Percentiles rank a stretch among this genome's conserved stretches.
phyloP scores from a whole-genome alignment of 768 basidiomycete genomes.

The Amanita thiersii region DNA sequence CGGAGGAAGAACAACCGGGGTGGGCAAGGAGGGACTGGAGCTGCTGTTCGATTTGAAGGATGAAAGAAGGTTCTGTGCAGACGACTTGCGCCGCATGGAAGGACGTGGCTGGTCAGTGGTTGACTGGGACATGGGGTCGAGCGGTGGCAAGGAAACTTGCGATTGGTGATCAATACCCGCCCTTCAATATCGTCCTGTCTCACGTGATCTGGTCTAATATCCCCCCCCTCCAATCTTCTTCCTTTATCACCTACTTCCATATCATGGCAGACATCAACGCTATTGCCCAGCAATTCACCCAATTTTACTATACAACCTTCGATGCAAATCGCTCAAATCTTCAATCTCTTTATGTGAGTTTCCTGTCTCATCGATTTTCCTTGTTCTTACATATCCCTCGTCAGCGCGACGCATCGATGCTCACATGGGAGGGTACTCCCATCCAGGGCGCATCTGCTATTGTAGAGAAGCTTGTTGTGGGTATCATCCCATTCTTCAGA shows the following conservation, averaged over 20 bases:
- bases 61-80: conserved; percentile 74
- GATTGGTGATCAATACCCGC: not conserved
- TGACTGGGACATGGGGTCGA: conserved; percentile 32
- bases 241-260: conserved; percentile 12
- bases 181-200: not conserved
- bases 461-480: conserved; percentile 58
- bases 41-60: conserved; percentile 54
- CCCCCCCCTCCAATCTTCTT: conserved; percentile 10
- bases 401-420: conserved; percentile 76
- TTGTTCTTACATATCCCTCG: conserved; percentile 18
- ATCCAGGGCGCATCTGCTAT: conserved; percentile 50
- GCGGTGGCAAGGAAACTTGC: not conserved
- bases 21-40: conserved; percentile 22
- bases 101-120: conserved; percentile 36
- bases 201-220: conserved; percentile 1
- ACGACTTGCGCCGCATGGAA: conserved; percentile 76
- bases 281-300: conserved; percentile 72
- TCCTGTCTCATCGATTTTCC: conserved; percentile 11
- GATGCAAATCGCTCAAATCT: conserved; percentile 54
- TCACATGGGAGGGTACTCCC: conserved; percentile 67
- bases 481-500: not conserved
- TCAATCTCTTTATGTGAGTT: conserved; percentile 68
- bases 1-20: conserved; percentile 29
- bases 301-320: conserved; percentile 81
- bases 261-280: conserved; percentile 65